These are phyloP conservation scores for Paratinospora sagittata DNA, from an alignment of 164 flowering plant species.

Conservation along the genomic window DNA sequence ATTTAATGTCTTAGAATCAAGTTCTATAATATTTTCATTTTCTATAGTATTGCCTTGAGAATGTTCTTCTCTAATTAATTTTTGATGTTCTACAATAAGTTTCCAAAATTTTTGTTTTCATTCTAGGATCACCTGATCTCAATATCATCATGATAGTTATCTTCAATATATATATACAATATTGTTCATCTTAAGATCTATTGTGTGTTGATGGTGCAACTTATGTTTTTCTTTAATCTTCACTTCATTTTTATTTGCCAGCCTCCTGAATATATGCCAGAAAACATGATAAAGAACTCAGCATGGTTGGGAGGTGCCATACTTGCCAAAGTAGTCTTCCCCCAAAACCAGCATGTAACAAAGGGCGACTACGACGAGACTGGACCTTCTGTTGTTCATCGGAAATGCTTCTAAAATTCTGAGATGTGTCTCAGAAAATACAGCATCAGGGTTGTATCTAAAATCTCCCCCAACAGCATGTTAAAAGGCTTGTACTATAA, in stretches of 20 bases:
- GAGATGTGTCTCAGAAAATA: not conserved
- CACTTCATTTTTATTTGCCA: constrained; percentile 20
- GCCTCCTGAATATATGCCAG: constrained; percentile 99
- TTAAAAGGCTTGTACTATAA: not conserved
- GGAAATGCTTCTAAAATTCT: constrained; percentile 57
- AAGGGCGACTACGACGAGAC: constrained; percentile 92
- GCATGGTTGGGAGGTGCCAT: constrained; percentile 99
- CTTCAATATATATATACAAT: too few species aligned
- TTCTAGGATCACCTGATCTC: too few species aligned
- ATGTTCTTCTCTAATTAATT: not conserved
- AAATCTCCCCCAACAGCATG: not conserved
- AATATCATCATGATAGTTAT: too few species aligned
- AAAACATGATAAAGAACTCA: constrained; percentile 62
- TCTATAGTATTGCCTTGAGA: not conserved
- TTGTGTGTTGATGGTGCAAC: too few species aligned
- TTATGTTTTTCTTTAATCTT: not conserved
- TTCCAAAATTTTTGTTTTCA: too few species aligned
- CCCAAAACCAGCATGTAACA: constrained; percentile 93
- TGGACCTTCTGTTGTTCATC: constrained; percentile 89
- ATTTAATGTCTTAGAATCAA: too few species aligned
- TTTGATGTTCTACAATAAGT: not conserved
- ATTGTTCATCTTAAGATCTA: too few species aligned
- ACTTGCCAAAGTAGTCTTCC: constrained; percentile 98
- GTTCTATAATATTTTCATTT: too few species aligned
- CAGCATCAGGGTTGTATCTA: not conserved